Conservation (phyloP, 257 asterid genomes). For the Ilex asprella region DNA sequence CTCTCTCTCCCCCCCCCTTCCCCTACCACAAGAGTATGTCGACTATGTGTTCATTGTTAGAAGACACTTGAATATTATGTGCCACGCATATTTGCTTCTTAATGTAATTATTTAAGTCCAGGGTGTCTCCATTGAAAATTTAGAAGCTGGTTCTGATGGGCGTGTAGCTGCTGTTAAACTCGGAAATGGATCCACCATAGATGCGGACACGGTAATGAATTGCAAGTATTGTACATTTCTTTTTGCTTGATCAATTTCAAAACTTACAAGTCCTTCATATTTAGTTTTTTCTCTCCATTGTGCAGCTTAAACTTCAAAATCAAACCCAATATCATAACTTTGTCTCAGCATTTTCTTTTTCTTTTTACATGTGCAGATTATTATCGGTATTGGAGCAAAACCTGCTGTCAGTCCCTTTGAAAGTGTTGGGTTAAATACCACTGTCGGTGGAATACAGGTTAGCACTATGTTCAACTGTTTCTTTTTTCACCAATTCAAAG, state of each 20-base stretch:
- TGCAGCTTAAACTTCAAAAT: not conserved
- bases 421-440: conserved; percentile 52
- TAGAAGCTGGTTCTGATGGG: conserved; percentile 80
- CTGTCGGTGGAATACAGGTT: conserved; percentile 92
- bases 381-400: conserved; percentile 88
- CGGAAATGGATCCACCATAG: conserved; percentile 61
- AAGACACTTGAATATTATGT: not conserved
- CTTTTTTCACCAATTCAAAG: not conserved
- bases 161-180: conserved; percentile 67
- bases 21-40: not conserved
- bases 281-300: not conserved
- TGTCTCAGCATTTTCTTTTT: conserved; percentile 4
- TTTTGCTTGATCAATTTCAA: not conserved
- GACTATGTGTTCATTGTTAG: not conserved
- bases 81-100: conserved; percentile 3
- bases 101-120: conserved; percentile 25
- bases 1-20: conserved; percentile 1
- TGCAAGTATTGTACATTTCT: not conserved
- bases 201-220: conserved; percentile 68
- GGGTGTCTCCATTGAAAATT: conserved; percentile 72
- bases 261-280: no score
- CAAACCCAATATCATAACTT: not conserved
- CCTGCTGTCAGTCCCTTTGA: conserved; percentile 84
- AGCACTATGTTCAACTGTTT: not conserved
- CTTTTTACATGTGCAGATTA: conserved; percentile 50